A percentile compares a stretch with the other conserved stretches of the same genome.
Evolutionary conservation across 306 rosid genomes (phyloP).

Genomic region (Abrus precatorius): DNA sequence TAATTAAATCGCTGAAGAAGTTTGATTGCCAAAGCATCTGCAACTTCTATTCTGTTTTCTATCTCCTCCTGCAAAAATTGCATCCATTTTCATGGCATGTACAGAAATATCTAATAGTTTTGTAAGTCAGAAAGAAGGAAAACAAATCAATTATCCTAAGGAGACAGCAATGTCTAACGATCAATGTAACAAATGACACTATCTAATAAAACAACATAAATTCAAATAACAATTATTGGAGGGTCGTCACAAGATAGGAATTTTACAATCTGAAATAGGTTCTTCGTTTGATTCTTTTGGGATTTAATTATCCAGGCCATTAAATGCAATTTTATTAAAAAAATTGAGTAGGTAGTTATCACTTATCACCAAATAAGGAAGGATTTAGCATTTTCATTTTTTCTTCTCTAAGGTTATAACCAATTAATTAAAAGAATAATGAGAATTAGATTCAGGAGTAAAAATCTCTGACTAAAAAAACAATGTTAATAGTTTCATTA

Average conservation of each 20-base stretch:
- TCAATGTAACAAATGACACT: conserved; percentile 12
- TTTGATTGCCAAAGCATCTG: conserved; percentile 85
- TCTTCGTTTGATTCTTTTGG: neutral
- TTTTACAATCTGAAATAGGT: conserved; percentile 20
- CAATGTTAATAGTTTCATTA: neutral
- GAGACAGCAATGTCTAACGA: conserved; percentile 22
- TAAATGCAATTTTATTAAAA: conserved; percentile 10
- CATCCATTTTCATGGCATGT: conserved; percentile 34
- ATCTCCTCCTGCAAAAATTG: conserved; percentile 77
- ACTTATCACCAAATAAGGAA: conserved; percentile 29
- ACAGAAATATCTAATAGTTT: conserved; percentile 17
- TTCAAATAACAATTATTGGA: conserved; percentile 18
- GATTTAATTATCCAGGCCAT: conserved; percentile 1
- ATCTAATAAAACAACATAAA: conserved; percentile 15
- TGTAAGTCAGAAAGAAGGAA: conserved; percentile 16
- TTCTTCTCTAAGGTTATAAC: neutral
- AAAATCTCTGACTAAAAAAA: conserved; percentile 6
- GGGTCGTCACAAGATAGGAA: conserved; percentile 10
- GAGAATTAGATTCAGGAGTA: conserved; percentile 32
- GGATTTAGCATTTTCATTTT: conserved; percentile 9
- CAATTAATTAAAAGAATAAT: neutral
- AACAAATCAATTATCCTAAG: conserved; percentile 25
- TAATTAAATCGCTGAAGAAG: conserved; percentile 85
- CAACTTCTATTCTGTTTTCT: conserved; percentile 84
- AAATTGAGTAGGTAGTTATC: conserved; percentile 9